Base-by-base conservation (phyloP, 257 asterid species). In the Petunia secreta region DNA sequence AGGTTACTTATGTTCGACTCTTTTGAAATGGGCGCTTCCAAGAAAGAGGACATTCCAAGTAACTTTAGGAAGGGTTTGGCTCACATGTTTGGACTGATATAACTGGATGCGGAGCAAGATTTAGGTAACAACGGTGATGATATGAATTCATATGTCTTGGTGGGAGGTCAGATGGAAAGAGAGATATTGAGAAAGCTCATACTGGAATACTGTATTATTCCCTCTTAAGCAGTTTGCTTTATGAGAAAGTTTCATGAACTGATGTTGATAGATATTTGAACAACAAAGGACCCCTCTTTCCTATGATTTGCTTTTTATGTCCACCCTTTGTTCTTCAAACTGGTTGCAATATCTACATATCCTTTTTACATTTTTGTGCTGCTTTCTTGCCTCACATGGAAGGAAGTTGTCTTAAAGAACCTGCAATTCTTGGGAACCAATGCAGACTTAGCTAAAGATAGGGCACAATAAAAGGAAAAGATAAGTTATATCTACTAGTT, bases 101-200 rank as follows among this genome's bases (percentile, higher is more conserved):
- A 71, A 50, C 62, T 25, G 43, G 6, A 71, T 34, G 34, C 34
- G 34, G 16, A 36, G 43, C 3, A 50, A 44, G 62, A 71, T 6
- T 10, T 71, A 34, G 62, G 77, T 44, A 34, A 71, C 60, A 60
- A 40, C 13, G 5, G 10, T 54, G 16, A 48, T 71, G 77, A 11
- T 71, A 71, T 50, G 55, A 50, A 60, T 39, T 50, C 77, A 46
- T 59, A 44, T 25, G 43, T 71, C 11, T 11, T 67, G 39, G 77
- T 46, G 77, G 60, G 77, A 48, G 58, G 77, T 71, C 77, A 34
- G 48, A 39, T 50, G 77, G 77, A 48, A 67, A 48, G 77, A 48
- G 44, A 71, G 77, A 10, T 1, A 71, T 71, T 0, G 37, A 48
- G 48, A 48, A 71, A 25, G 62, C 77, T 71, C 6, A 48, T 71